Base-by-base conservation (phyloP, 805 yeast genomes). In the Candida morakotiae region DNA sequence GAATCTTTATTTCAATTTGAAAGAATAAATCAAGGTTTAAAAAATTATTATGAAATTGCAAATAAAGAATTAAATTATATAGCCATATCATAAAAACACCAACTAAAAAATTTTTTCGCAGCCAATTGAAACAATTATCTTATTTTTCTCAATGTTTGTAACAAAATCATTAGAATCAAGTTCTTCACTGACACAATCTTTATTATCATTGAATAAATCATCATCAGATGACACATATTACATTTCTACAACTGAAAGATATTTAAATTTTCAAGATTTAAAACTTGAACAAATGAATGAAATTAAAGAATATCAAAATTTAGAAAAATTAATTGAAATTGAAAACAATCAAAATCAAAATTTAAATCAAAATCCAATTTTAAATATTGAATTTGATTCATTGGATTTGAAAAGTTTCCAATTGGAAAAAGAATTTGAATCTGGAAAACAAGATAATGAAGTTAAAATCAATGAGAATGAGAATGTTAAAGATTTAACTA, bases 351-450 rank as follows among this genome's bases (percentile, higher is more conserved):
- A 23, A 7, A 8, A 9, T 8, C 21, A 19, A 8, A 14, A 31
- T 20, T 31, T 21, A 13, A 15, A n/a, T n/a, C n/a, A 20, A 15
- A 14, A 9, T 5, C 19, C 33, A 19, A 19, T 13, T 4, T 20
- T 32, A 5, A 32, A 32, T 15, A 16, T 32, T 15, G 25, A 24
- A 3, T 40, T 40, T 35, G 43, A 40, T 29, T 22, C 43, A n/a
- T 17, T 40, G 9, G 31, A 32, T 32, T 34, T 34, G 32, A 29
- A 34, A 17, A 34, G 37, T 16, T 24, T 39, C 13, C 34, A 36
- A 8, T 23, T 29, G 10, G 36, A 35, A 5, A 21, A 17, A n/a
- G n/a, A n/a, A n/a, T n/a, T n/a, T n/a, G n/a, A n/a, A n/a, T n/a
- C n/a, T n/a, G n/a, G n/a, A n/a, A n/a, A n/a, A n/a, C n/a, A n/a